Base-by-base conservation (phyloP, 495 filamentous ascomycete species). In the Trichoderma orchidacearum region DNA sequence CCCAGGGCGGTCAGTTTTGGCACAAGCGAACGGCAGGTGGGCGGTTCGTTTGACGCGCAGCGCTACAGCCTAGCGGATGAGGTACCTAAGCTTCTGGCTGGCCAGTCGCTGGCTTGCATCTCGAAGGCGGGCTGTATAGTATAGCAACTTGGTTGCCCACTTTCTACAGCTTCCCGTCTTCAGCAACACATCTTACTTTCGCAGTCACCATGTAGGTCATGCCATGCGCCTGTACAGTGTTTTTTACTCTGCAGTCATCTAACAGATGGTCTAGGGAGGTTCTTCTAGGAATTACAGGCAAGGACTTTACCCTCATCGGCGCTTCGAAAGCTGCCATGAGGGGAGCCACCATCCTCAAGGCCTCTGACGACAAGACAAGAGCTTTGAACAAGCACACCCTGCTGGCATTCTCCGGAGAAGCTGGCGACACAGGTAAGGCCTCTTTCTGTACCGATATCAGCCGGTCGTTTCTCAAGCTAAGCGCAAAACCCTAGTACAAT, bases 261-360 rank as follows among this genome's bases (percentile, higher is more conserved):
- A 53, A 53, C 18, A 21, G 5, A 17, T 56, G 41, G 51, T 54
- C 23, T 48, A 98, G 90, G 93, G 93, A 99, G 83, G 89, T 97
- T 70, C 79, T 99, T 71, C 82, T 99, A 57, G 93, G 93, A 57
- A 94, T 99, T 69, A 96, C 93, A 34, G 94, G 93, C 75, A 93
- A 92, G 78, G 93, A 99, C 80, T 99, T 95, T 74, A 91, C 90
- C 75, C 84, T 99, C 78, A 78, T 99, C 69, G 93, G 90, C 57
- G 90, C 93, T 58, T 96, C 92, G 35, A 97, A 97, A 75, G 93
- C 94, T 62, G 87, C 87, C 61, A 96, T 96, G 91, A 82, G 93
- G 71, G 93, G 93, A 62, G 89, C 89, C 50, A 96, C 92, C 21
- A 86, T 99, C 67, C 82, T 99, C 68, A 99, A 99, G 74, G 85